Evolutionary conservation across 208 protist genomes (phyloP).

Genomic region (Crithidia acanthocephali): DNA sequence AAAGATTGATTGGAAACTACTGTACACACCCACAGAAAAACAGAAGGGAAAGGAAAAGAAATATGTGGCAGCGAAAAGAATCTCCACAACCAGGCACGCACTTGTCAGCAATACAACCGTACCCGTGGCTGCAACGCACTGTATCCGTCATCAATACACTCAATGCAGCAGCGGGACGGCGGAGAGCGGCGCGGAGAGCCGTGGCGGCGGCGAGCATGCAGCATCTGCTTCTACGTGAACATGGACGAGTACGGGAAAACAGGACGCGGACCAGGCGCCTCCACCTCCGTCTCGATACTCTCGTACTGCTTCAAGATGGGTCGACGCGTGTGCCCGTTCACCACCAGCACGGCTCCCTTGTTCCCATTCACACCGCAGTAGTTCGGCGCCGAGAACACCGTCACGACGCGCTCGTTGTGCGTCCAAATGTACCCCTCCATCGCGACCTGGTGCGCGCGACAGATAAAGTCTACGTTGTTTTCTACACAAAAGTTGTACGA

Average conservation of each 20-base stretch:
- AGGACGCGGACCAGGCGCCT: slow-evolving; percentile 14
- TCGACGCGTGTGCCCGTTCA: slow-evolving; percentile 10
- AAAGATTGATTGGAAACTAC: no score
- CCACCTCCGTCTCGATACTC: slow-evolving; percentile 18
- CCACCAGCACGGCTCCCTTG: slow-evolving; percentile 66
- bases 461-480: slow-evolving; percentile 97
- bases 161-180: no score
- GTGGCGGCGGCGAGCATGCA: neutral
- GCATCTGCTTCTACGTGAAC: slow-evolving; percentile 13
- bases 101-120: no score
- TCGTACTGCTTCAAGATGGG: neutral
- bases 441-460: slow-evolving; percentile 91
- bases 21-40: no score
- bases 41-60: no score
- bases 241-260: slow-evolving; percentile 33
- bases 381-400: slow-evolving; percentile 79
- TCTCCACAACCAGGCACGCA: no score
- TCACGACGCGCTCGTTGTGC: slow-evolving; percentile 61
- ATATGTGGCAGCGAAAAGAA: no score
- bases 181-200: no score
- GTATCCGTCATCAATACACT: no score
- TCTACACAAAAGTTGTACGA: slow-evolving; percentile 95
- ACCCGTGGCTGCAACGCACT: no score
- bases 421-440: slow-evolving; percentile 86
- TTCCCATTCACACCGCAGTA: slow-evolving; percentile 79